Conservation (phyloP, 2,329 filamentous ascomycete genomes). For the Aureobasidium sp. region DNA sequence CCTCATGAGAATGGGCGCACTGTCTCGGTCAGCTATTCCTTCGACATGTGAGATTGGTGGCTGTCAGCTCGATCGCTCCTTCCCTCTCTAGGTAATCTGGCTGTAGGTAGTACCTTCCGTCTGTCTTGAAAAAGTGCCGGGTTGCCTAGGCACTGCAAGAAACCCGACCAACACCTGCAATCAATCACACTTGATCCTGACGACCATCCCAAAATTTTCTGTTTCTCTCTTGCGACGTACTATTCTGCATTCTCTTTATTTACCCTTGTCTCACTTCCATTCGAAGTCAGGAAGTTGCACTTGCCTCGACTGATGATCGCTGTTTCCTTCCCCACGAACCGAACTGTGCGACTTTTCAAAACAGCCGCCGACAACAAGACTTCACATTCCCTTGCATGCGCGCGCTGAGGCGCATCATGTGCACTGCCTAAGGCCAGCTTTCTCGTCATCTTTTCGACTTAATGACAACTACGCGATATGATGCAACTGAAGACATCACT, state of each 20-base stretch:
- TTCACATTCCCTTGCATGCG: slow-evolving; percentile 11
- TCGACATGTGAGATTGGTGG: not conserved
- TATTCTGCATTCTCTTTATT: not conserved
- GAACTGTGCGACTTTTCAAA: slow-evolving; percentile 11
- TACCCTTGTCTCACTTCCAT: not conserved
- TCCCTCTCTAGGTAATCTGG: not conserved
- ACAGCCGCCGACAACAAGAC: slow-evolving; percentile 8
- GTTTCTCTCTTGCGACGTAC: not conserved
- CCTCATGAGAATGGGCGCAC: not conserved
- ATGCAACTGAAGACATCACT: not conserved
- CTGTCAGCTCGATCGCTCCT: not conserved
- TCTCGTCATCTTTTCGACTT: not conserved
- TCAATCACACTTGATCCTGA: not conserved
- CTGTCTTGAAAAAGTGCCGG: not conserved
- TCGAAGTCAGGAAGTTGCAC: not conserved
- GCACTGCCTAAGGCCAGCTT: not conserved
- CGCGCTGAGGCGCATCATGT: slow-evolving; percentile 6
- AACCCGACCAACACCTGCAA: not conserved
- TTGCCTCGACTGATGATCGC: not conserved
- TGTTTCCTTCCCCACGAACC: slow-evolving; percentile 4
- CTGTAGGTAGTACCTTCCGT: not conserved
- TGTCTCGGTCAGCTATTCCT: not conserved
- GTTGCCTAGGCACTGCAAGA: not conserved
- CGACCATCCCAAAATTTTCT: not conserved
- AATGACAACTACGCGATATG: not conserved